phyloP scores from a whole-genome alignment of 2,329 filamentous ascomycete species.

The Lachnellula subtilissima region DNA sequence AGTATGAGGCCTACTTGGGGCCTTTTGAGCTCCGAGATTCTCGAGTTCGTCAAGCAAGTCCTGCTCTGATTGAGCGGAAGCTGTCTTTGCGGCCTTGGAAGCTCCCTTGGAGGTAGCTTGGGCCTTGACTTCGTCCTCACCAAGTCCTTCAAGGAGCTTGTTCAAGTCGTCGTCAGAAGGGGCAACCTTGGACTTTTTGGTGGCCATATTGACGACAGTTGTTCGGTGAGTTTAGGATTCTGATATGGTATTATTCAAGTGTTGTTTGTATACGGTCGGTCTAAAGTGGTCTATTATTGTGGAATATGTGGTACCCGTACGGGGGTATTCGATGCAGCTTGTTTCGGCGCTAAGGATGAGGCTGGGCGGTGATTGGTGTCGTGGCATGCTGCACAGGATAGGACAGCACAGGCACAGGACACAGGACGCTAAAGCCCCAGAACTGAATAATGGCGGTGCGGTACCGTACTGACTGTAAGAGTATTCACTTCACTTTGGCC shows the following conservation, averaged over 20 bases:
- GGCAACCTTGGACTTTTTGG: conserved; percentile 53
- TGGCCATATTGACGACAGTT: conserved; percentile 43
- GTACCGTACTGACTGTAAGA: no score
- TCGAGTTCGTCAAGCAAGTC: conserved; percentile 88
- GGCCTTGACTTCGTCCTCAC: conserved; percentile 44
- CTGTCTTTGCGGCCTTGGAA: conserved; percentile 31
- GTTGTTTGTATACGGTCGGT: background rate
- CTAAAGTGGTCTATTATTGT: background rate
- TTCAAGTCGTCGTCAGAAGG: conserved; percentile 59
- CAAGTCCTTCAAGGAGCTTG: conserved; percentile 61
- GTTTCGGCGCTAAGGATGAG: background rate
- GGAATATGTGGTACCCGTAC: no score
- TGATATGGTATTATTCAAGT: background rate
- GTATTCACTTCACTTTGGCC: no score
- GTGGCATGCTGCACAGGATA: background rate
- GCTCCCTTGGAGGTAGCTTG: conserved; percentile 39
- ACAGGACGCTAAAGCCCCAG: background rate
- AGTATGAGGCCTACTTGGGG: conserved; percentile 71
- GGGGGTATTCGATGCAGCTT: background rate
- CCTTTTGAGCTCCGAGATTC: conserved; percentile 61
- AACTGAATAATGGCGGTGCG: background rate
- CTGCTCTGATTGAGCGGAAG: conserved; percentile 44
- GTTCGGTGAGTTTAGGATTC: background rate
- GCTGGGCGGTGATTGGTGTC: conserved; percentile 1
- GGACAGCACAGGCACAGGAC: background rate